Evolutionary conservation across 2,329 filamentous ascomycete genomes (phyloP).

Genomic region (Fusarium lateritium): DNA sequence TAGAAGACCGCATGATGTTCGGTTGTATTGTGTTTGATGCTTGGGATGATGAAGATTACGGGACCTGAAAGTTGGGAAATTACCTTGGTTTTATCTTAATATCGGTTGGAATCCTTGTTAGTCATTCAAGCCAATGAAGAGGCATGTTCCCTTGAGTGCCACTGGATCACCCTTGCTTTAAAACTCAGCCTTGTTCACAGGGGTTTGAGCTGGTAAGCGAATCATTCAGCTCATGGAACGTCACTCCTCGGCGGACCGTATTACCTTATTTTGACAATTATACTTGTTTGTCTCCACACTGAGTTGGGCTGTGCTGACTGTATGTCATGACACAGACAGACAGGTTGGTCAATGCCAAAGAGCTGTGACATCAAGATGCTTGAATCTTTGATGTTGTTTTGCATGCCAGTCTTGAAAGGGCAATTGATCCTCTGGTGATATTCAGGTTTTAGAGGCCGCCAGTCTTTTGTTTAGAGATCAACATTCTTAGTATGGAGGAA

Average conservation of each 20-base stretch:
- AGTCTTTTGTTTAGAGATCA: no score
- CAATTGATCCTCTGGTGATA: constrained; percentile 1
- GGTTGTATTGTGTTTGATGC: background rate
- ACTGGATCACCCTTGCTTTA: background rate
- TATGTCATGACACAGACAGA: background rate
- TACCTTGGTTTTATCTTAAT: background rate
- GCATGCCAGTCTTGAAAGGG: background rate
- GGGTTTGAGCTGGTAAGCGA: constrained; percentile 1
- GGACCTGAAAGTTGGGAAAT: background rate
- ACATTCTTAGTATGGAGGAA: no score
- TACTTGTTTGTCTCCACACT: background rate
- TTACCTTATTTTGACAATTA: background rate
- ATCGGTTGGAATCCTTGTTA: background rate
- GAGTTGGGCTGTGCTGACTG: background rate
- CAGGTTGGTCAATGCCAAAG: no score
- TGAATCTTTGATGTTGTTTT: no score
- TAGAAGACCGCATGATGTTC: constrained; percentile 1
- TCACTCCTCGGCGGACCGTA: background rate
- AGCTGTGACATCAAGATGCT: no score
- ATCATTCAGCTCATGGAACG: background rate
- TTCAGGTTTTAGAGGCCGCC: background rate
- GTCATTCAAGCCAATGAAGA: background rate
- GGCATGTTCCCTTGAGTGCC: background rate
- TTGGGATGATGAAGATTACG: background rate
- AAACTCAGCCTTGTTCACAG: constrained; percentile 11